Evolutionary conservation across 2,329 filamentous ascomycete genomes (phyloP).

Genomic region (Trichoderma polysporum): DNA sequence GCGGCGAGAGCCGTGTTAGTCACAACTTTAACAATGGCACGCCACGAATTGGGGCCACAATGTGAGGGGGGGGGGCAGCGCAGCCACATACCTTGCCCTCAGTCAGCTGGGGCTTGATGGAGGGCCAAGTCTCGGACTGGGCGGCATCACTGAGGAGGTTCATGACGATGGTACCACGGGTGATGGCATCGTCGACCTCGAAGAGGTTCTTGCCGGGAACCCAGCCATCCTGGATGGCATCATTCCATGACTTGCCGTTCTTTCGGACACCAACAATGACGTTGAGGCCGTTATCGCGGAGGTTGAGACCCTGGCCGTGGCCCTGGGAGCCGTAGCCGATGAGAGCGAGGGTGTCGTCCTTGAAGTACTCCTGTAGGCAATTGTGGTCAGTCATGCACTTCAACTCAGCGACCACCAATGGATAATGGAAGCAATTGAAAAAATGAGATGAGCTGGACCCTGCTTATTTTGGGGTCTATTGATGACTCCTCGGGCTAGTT

Average conservation of each 20-base stretch:
- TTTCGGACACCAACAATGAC: constrained; percentile 99
- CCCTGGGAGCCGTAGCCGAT: constrained; percentile 98
- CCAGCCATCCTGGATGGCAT: constrained; percentile 96
- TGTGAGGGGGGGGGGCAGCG: background rate
- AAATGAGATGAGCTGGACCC: background rate
- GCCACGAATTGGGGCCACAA: background rate
- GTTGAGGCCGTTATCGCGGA: constrained; percentile 98
- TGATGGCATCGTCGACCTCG: constrained; percentile 95
- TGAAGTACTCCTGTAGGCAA: constrained; percentile 89
- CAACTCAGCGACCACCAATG: background rate
- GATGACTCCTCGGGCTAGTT: background rate
- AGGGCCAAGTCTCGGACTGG: constrained; percentile 97
- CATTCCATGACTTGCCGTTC: constrained; percentile 97
- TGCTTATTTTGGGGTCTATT: background rate
- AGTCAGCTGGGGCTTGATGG: constrained; percentile 95
- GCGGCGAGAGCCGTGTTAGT: constrained; percentile 27
- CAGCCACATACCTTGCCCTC: constrained; percentile 82
- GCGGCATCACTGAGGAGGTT: constrained; percentile 98
- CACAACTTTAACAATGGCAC: background rate
- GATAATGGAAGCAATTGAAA: background rate
- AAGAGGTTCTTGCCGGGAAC: constrained; percentile 98
- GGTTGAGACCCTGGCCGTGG: constrained; percentile 98
- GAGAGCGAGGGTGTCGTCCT: constrained; percentile 97
- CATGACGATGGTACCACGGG: constrained; percentile 93
- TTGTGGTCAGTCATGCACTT: constrained; percentile 16